phyloP scores from a whole-genome alignment of 2,329 filamentous ascomycete genomes.

The Metarhizium album region DNA sequence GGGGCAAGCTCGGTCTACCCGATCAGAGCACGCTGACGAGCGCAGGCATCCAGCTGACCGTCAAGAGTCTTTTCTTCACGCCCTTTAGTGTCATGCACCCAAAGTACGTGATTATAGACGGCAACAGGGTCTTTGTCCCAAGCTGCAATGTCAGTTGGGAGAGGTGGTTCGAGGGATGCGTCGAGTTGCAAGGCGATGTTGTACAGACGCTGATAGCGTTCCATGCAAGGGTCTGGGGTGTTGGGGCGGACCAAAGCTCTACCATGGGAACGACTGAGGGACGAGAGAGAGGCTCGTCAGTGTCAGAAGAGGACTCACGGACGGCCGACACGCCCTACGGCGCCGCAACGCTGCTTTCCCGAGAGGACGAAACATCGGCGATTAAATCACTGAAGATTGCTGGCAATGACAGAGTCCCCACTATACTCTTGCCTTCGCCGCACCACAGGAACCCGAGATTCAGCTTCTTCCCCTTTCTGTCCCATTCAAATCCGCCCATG shows the following conservation, averaged over 20 bases:
- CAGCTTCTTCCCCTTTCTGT: conserved; percentile 45
- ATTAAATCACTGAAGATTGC: conserved; percentile 19
- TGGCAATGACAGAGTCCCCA: conserved; percentile 27
- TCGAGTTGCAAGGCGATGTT: conserved; percentile 53
- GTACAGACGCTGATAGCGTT: conserved; percentile 55
- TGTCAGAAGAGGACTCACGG: background rate
- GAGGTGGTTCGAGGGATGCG: conserved; percentile 71
- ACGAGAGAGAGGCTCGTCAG: background rate
- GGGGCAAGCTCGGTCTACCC: conserved; percentile 57
- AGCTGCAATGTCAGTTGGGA: conserved; percentile 85
- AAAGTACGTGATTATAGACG: conserved; percentile 69
- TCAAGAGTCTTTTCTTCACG: conserved; percentile 70
- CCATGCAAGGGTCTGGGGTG: conserved; percentile 57
- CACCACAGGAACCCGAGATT: conserved; percentile 61
- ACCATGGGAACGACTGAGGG: background rate
- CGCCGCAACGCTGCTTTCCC: conserved; percentile 7
- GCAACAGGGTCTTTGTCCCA: conserved; percentile 54
- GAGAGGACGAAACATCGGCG: conserved; percentile 14
- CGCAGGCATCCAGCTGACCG: conserved; percentile 52
- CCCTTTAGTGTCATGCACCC: conserved; percentile 84
- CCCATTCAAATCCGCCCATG: conserved; percentile 36
- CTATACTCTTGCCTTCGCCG: conserved; percentile 61
- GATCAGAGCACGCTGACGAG: conserved; percentile 37
- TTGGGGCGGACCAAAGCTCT: conserved; percentile 9
- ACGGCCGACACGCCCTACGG: conserved; percentile 4